Evolutionary conservation across 108 stramenopile species (phyloP), one percentile per base, ranked within the genome.

Genomic region (Schizochytrium sp.): DNA sequence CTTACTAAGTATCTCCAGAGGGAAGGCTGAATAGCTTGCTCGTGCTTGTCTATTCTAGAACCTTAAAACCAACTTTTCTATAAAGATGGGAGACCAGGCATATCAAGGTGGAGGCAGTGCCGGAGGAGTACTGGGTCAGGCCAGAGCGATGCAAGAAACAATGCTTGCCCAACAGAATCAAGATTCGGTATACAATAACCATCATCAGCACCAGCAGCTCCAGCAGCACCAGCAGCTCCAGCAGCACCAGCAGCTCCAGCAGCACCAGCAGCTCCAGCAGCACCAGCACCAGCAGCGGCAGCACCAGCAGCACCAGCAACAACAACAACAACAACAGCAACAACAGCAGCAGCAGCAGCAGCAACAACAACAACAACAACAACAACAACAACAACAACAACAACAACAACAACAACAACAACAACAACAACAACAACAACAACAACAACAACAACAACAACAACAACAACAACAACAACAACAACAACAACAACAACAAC

Each of bases 261-360:
- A 69, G 15, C 64, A 69, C 10, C 64, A 69, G n/a, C 12, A n/a
- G 5, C 64, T 42, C 17, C 61, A 69, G 64, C 64, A 69, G 64
- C 64, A 69, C 5, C 64, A 69, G 12, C 64, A 69, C 41, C 64
- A 69, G 12, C 64, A 69, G 15, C 64, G 44, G 64, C 12, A 69
- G 64, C 64, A 13, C 8, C 12, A 69, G 15, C 64, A 2, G 64
- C 64, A 69, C 41, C 12, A 69, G 61, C 4, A 4, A 42, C 19
- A 42, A 15, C 12, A 42, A 69, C 64, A 69, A 69, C 64, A 13
- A 13, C 2, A 13, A 42, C 64, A 69, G 12, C 12, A 5, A n/a
- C 64, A 69, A 1, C 64, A 69, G 5, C n/a, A 13, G 40, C 64
- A 69, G 64, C 64, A 69, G n/a, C 19, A 69, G 12, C 64, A 69